phyloP scores from a whole-genome alignment of 2,329 filamentous ascomycete genomes.

The Penicillium sp. region DNA sequence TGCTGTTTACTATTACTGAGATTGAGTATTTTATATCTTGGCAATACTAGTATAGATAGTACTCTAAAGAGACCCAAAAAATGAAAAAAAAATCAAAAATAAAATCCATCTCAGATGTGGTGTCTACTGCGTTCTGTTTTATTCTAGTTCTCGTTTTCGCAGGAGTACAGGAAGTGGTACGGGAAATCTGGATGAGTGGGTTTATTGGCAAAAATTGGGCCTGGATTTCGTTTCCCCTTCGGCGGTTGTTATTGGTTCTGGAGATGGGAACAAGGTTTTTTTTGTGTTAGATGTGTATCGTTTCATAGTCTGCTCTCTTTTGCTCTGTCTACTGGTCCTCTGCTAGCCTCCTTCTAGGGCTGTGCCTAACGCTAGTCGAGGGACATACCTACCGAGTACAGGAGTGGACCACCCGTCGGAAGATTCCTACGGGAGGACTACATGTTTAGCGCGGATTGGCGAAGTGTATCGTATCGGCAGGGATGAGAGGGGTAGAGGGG shows the following conservation, averaged over 20 bases:
- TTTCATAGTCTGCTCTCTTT: not conserved
- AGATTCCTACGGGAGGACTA: slow-evolving; percentile 3
- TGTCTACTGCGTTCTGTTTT: no score
- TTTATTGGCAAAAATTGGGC: not conserved
- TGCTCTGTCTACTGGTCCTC: not conserved
- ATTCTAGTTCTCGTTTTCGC: no score
- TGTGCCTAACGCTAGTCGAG: not conserved
- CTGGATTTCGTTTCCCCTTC: not conserved
- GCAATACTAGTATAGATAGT: no score
- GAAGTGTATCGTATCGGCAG: not conserved
- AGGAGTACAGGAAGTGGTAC: no score
- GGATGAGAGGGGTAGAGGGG: slow-evolving; percentile 1
- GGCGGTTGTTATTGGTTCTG: not conserved
- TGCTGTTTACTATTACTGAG: not conserved
- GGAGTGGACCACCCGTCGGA: not conserved
- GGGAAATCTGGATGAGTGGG: not conserved
- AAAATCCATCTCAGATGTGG: no score
- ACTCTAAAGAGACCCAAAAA: no score
- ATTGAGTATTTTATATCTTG: not conserved
- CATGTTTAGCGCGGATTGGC: not conserved
- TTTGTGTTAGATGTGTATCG: not conserved
- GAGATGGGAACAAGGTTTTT: not conserved
- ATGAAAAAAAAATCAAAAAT: no score
- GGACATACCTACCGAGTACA: not conserved
- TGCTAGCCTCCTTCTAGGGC: not conserved